Evolutionary conservation across 495 filamentous ascomycete genomes (phyloP), one percentile per base, ranked within the genome.

Genomic region (Geoglossum glabrum): DNA sequence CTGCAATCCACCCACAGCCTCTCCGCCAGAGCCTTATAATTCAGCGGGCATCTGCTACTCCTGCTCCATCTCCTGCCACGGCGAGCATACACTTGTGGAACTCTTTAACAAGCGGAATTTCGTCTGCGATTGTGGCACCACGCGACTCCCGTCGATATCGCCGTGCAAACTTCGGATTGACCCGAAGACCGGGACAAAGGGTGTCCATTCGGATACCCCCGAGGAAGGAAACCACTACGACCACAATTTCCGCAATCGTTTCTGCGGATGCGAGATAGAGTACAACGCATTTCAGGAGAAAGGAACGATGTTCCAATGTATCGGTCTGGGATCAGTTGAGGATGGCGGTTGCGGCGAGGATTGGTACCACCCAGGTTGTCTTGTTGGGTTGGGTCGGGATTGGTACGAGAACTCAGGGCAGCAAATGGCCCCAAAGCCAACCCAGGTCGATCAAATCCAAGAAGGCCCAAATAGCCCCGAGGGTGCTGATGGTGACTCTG

Each of bases 241-340:
- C 64, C 83, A 95, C 36, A 99, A 99, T 69, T 97, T 90, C 62
- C 78, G 78, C 62, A 95, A 95, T 61, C 77, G 78, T 55, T 99
- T 97, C 69, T 99, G 93, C 67, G 86, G 84, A 13, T 99, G 93
- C 64, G 79, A 76, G 28, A 80, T 87, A 63, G 76, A 87, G 55
- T 99, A 99, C 64, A 81, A 93, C 64, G 78, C 88, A 0, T 72
- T 87, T 43, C 72, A 82, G 65, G 87, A 99, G 68, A 90, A 87
- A 62, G 92, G 92, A 1, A 96, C 88, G n/a, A 99, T 99, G 93
- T 97, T 90, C 66, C 93, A 99, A 70, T 99, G 93, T 67, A 67
- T 97, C 1, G 88, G 89, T 0, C 75, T 99, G 3, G 89, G 87
- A 0, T 82, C 80, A 0, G 78, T 78, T 34, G 84, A 84, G 62